These are phyloP conservation scores for Helenozyma baotianmanensis DNA, from an alignment of 805 yeast genomes.

Conservation along the genomic window DNA sequence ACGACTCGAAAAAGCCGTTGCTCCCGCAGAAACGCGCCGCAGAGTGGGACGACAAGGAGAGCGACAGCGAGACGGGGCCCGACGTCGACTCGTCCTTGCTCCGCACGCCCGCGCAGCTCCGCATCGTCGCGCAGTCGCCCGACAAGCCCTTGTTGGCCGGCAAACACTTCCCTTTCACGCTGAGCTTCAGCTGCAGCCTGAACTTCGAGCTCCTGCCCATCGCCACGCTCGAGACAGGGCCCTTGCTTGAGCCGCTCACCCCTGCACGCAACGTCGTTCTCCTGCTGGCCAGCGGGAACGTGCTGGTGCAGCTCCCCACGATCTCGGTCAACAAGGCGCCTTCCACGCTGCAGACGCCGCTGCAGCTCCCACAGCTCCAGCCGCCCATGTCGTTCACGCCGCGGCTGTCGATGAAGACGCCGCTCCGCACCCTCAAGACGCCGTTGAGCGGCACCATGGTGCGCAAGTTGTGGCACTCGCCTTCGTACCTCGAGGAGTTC, in stretches of 20 bases:
- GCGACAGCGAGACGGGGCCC: slow-evolving; percentile 6
- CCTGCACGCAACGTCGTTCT: slow-evolving; percentile 35
- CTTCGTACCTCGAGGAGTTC: slow-evolving; percentile 63
- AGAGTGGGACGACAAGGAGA: slow-evolving; percentile 4
- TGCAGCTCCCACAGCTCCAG: slow-evolving; percentile 9
- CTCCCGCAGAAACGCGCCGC: too few relatives aligned
- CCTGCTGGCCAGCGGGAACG: slow-evolving; percentile 3
- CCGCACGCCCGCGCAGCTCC: slow-evolving; percentile 10
- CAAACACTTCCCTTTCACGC: slow-evolving; percentile 48
- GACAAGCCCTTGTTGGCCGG: slow-evolving; percentile 37
- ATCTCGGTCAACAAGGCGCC: slow-evolving; percentile 7
- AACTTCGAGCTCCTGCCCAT: slow-evolving; percentile 62
- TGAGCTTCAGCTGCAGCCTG: slow-evolving; percentile 63
- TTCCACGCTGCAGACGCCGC: slow-evolving; percentile 1
- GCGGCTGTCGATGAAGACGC: slow-evolving; percentile 31
- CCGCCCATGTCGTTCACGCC: slow-evolving; percentile 20
- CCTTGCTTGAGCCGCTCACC: slow-evolving; percentile 60
- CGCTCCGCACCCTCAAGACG: slow-evolving; percentile 33
- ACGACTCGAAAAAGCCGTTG: slow-evolving; percentile 5
- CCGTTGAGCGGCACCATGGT: slow-evolving; percentile 42
- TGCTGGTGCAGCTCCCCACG: slow-evolving; percentile 10
- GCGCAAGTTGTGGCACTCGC: slow-evolving; percentile 60
- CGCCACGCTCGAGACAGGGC: slow-evolving; percentile 56
- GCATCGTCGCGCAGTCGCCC: slow-evolving; percentile 31
- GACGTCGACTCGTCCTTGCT: slow-evolving; percentile 7